Evolutionary conservation across 352 stramenopile species (phyloP).

Genomic region (Globisporangium carolinianum): DNA sequence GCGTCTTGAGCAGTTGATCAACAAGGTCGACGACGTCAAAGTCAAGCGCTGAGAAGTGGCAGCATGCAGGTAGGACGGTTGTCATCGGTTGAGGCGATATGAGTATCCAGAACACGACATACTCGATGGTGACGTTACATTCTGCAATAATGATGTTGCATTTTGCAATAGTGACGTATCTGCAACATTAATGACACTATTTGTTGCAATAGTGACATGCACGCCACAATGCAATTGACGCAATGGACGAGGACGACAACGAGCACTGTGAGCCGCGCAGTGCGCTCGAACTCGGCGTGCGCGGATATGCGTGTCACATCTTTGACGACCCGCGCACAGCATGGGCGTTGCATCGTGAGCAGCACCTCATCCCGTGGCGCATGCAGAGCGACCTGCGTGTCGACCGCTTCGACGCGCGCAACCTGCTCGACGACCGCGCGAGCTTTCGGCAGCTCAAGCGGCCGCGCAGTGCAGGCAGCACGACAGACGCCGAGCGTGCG

Average conservation of each 20-base stretch:
- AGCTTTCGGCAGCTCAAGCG: conserved; percentile 50
- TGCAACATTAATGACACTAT: no score
- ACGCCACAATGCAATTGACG: no score
- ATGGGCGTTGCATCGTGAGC: conserved; percentile 45
- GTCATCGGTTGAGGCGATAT: no score
- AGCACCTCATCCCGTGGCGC: conserved; percentile 51
- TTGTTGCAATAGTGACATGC: no score
- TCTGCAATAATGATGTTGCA: no score
- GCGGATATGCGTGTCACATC: conserved; percentile 40
- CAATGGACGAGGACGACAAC: conserved; percentile 6
- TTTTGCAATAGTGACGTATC: no score
- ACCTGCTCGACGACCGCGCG: conserved; percentile 39
- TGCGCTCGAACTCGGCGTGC: conserved; percentile 30
- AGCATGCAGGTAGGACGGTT: no score
- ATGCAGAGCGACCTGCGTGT: conserved; percentile 28
- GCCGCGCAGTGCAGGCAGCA: conserved; percentile 2
- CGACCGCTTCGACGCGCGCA: conserved; percentile 60
- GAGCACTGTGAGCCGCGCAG: conserved; percentile 3
- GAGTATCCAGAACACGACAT: no score
- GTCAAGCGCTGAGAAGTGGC: conserved; percentile 6
- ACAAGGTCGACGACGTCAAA: conserved; percentile 49
- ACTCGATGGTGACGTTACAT: no score
- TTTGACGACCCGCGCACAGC: conserved; percentile 40
- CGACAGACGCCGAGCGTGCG: conserved; percentile 1
- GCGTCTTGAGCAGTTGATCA: conserved; percentile 74